Evolutionary conservation across 2,329 filamentous ascomycete genomes (phyloP).

Genomic region (Colletotrichum incanum): DNA sequence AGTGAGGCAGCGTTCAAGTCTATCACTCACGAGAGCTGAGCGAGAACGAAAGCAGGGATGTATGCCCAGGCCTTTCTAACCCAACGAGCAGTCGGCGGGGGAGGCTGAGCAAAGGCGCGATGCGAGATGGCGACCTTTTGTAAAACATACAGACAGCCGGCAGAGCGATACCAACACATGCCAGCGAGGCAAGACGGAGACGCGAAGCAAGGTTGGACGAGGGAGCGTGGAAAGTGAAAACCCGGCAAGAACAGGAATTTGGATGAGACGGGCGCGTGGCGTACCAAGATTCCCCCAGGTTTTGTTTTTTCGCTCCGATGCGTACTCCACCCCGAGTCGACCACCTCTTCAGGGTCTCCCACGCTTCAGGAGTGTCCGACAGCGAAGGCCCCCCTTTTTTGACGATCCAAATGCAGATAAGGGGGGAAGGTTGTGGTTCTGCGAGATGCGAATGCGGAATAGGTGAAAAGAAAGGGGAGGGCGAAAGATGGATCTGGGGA

Average conservation of each 20-base stretch:
- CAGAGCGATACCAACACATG: conserved; percentile 16
- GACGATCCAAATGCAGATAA: conserved; percentile 29
- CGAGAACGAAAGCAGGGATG: conserved; percentile 1
- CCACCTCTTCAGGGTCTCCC: conserved; percentile 3
- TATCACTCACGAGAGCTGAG: background rate
- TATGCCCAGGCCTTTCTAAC: conserved; percentile 24
- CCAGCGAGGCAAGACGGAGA: background rate
- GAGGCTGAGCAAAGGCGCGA: background rate
- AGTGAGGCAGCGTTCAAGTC: conserved; percentile 19
- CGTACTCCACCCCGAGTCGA: conserved; percentile 18
- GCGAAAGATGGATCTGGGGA: background rate
- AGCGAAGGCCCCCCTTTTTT: conserved; percentile 11
- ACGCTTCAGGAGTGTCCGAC: background rate
- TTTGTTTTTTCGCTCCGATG: conserved; percentile 18
- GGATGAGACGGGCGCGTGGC: conserved; percentile 36
- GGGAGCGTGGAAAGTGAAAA: conserved; percentile 15
- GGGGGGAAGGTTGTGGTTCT: background rate
- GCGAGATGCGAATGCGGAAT: conserved; percentile 13
- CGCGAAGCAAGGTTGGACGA: conserved; percentile 31
- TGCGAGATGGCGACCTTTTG: conserved; percentile 18
- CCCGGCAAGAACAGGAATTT: background rate
- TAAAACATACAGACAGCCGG: conserved; percentile 15
- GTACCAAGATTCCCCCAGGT: conserved; percentile 36
- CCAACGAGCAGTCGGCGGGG: conserved; percentile 18
- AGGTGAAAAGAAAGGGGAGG: background rate